Evolutionary conservation across 2,329 filamentous ascomycete species (phyloP).

Genomic region (Trichothecium sympodiale): DNA sequence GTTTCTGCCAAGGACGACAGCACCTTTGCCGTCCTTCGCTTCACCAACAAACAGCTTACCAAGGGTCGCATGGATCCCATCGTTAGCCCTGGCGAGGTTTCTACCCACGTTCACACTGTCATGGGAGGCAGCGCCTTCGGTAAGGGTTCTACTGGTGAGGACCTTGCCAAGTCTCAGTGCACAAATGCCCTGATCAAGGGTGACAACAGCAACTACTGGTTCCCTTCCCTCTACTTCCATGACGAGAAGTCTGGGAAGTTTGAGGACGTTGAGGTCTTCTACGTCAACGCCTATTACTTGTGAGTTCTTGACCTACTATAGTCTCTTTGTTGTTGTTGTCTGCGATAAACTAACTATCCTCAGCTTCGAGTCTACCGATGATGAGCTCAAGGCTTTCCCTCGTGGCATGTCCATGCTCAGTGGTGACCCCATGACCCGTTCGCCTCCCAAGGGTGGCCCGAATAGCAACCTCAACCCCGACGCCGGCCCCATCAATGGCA

Average conservation of each 20-base stretch:
- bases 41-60: conserved; percentile 54
- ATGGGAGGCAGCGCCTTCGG: conserved; percentile 61
- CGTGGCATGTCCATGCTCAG: conserved; percentile 59
- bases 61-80: conserved; percentile 58
- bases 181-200: conserved; percentile 58
- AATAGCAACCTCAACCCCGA: conserved; percentile 38
- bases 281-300: conserved; percentile 72
- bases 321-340: conserved; percentile 1
- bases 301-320: conserved; percentile 18
- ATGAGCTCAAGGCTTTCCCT: conserved; percentile 60
- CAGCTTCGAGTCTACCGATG: conserved; percentile 50
- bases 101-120: conserved; percentile 58
- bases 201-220: conserved; percentile 70
- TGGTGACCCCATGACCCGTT: conserved; percentile 49
- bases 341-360: conserved; percentile 2
- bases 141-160: conserved; percentile 47
- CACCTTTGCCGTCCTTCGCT: conserved; percentile 59
- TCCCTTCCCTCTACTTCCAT: conserved; percentile 58
- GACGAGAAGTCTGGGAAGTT: conserved; percentile 52
- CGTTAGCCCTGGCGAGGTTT: conserved; percentile 45
- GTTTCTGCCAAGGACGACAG: conserved; percentile 30
- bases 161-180: conserved; percentile 52
- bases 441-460: conserved; percentile 42
- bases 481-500: conserved; percentile 38
- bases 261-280: conserved; percentile 56